These are phyloP conservation scores for Gentiana dahurica DNA, from an alignment of 257 asterid species.

Conservation along the genomic window DNA sequence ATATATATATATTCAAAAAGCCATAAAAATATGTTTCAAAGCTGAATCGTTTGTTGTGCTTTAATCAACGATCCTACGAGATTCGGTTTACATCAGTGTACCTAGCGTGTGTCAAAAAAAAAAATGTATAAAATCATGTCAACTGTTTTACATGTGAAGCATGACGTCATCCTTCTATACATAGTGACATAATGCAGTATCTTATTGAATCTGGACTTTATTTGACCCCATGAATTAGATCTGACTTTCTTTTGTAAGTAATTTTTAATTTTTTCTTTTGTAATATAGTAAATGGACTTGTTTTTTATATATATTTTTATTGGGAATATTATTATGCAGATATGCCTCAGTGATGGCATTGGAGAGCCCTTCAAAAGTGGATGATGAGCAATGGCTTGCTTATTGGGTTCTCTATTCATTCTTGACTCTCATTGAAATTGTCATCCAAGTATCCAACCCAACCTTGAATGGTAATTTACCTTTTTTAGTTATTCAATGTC, in stretches of 20 bases:
- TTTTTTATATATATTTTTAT: neutral
- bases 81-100: too few relatives aligned
- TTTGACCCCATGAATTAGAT: neutral
- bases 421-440: constrained; percentile 31
- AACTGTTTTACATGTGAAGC: too few relatives aligned
- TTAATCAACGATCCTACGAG: too few relatives aligned
- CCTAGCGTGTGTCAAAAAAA: too few relatives aligned
- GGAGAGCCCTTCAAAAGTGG: constrained; percentile 34
- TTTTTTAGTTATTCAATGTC: too few relatives aligned
- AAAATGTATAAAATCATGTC: too few relatives aligned
- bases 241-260: neutral
- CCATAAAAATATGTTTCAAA: too few relatives aligned
- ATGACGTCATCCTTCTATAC: too few relatives aligned
- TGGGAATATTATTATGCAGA: constrained; percentile 6
- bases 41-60: too few relatives aligned
- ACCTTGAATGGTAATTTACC: constrained; percentile 26
- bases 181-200: too few relatives aligned
- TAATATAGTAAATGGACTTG: neutral
- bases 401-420: constrained; percentile 46
- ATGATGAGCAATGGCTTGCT: constrained; percentile 52
- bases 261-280: neutral
- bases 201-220: neutral
- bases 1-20: too few relatives aligned
- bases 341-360: constrained; percentile 38
- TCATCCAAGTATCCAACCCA: constrained; percentile 17